A percentile compares a stretch with the other conserved stretches of the same genome.
These are phyloP conservation scores for Austroboletus festivus DNA, from an alignment of 768 basidiomycete species.

Conservation along the genomic window DNA sequence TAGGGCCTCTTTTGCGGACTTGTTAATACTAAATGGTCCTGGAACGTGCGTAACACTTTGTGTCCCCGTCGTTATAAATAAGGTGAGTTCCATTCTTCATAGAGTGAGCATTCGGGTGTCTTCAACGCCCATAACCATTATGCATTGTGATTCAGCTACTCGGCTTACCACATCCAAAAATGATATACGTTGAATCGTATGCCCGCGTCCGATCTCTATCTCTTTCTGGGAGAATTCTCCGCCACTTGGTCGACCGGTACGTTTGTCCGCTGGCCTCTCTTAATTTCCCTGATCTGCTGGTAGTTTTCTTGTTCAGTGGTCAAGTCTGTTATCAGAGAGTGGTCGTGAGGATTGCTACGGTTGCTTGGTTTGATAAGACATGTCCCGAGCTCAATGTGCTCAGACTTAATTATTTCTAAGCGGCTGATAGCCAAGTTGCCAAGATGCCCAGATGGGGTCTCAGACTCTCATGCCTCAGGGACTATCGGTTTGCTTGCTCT, in stretches of 20 bases:
- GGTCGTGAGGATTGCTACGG: constrained; percentile 52
- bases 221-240: constrained; percentile 78
- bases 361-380: constrained; percentile 55
- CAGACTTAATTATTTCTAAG: neutral
- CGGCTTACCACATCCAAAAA: constrained; percentile 62
- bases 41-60: constrained; percentile 89
- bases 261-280: constrained; percentile 51
- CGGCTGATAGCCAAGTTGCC: neutral
- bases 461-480: neutral
- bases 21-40: constrained; percentile 89
- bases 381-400: neutral
- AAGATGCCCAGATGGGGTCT: neutral
- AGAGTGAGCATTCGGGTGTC: neutral
- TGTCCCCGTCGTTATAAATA: constrained; percentile 63
- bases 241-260: constrained; percentile 78
- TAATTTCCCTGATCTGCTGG: neutral
- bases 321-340: constrained; percentile 44
- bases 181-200: constrained; percentile 93
- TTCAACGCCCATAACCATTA: constrained; percentile 6
- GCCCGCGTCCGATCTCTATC: constrained; percentile 82
- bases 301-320: constrained; percentile 93
- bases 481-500: neutral
- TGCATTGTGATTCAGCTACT: constrained; percentile 53
- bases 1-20: constrained; percentile 52
- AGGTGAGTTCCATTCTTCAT: constrained; percentile 45